Conservation (phyloP, 2,329 filamentous ascomycete genomes). For the Aspergillus flavus region DNA sequence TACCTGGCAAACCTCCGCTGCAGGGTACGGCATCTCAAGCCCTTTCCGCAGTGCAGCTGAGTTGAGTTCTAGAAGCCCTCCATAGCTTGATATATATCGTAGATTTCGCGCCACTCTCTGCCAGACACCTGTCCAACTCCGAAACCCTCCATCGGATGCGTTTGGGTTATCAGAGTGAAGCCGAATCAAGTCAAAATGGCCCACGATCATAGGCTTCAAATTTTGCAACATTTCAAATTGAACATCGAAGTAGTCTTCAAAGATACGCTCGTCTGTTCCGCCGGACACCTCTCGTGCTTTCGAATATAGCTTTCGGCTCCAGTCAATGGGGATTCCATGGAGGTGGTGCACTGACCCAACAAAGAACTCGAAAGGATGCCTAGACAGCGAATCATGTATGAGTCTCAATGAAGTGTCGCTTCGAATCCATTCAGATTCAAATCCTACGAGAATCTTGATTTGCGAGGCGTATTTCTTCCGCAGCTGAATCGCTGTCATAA, state of each 20-base stretch:
- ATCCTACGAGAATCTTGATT: neutral
- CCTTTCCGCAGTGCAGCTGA: neutral
- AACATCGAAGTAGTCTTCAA: neutral
- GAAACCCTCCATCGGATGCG: neutral
- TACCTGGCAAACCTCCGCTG: neutral
- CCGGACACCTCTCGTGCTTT: neutral
- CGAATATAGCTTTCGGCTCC: neutral
- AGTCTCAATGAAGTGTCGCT: neutral
- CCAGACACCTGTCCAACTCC: neutral
- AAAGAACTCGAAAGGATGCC: neutral
- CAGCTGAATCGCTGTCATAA: neutral
- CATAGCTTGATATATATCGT: neutral
- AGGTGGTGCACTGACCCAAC: neutral
- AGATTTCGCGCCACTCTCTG: neutral
- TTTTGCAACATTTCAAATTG: neutral
- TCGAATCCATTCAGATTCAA: neutral
- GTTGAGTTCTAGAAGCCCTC: neutral
- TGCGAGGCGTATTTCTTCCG: neutral
- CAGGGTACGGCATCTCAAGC: neutral
- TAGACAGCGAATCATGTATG: neutral
- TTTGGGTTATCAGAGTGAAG: neutral
- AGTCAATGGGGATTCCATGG: neutral
- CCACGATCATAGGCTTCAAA: neutral
- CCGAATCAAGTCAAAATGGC: neutral
- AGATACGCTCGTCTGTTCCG: neutral